Evolutionary conservation across 345 rosid genomes (phyloP), one percentile per base, ranked within the genome.

Genomic region (Eucalyptus pauciflora): DNA sequence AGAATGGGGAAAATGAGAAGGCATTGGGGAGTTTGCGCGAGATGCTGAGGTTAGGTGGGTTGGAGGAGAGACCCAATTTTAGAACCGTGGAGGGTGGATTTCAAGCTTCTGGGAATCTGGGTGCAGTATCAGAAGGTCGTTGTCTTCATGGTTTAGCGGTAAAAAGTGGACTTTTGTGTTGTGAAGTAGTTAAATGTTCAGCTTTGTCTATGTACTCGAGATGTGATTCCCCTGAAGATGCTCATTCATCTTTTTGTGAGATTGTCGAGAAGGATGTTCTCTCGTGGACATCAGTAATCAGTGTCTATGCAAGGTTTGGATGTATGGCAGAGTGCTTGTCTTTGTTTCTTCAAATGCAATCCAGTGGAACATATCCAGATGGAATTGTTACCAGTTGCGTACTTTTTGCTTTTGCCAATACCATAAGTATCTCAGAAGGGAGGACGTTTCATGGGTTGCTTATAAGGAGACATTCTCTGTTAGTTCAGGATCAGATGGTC

Each of bases 241-340:
- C 96, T 51, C 89, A 46, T 93, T 88, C 87, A 51, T 93, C 95
- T 24, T 95, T 95, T 89, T 90, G 88, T 86, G 94, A 95, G 89
- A 90, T 93, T 88, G 93, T 88, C 6, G 90, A 92, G 76, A 93
- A 88, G 91, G 96, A 96, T 91, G 88, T 95, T 90, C 91, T 93
- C 88, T 91, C 96, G 22, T 95, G 96, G 98, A 96, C 96, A 76
- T 95, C 97, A 22, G 88, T 95, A 76, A 96, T 96, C 45, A 90
- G 95, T 88, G 89, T 92, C 46, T 80, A 91, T 88, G 96, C 94
- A 31, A 94, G 94, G 88, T 91, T 86, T 13, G 95, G 96, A 67
- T 69, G 87, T 48, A n/a, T 96, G 87, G 90, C 87, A 67, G 93
- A 89, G 62, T 93, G 95, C 89, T 88, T 93, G 85, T 89, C 50